Evolutionary conservation across 306 rosid genomes (phyloP), one percentile per base, ranked within the genome.

Genomic region (Canavalia gladiata): DNA sequence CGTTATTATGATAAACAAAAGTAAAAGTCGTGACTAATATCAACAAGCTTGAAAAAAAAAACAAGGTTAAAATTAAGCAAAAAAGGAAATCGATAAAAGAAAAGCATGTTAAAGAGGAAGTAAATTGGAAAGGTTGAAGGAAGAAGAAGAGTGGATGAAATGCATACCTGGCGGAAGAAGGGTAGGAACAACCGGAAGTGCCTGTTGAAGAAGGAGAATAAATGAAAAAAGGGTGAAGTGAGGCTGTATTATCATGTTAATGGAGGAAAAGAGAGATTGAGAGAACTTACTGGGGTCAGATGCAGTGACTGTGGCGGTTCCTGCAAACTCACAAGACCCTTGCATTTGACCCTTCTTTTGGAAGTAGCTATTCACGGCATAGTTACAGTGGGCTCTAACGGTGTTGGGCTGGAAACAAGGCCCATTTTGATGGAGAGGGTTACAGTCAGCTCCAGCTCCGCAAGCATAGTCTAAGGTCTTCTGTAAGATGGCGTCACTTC

Each of bases 381-480:
- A 94, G 84, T 41, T 86, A 46, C 98, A 94, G 74, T 94, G 98
- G 71, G 91, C 85, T 86, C 78, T 90, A 0, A 94, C 89, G 6
- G 84, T 83, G 91, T 92, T 87, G 3, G 98, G 98, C 33, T 87
- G 66, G 77, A 58, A 94, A 80, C 98, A 94, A n/a, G 65, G 81
- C 0, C 83, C 97, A 4, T 50, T 75, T 75, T 50, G 77, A 56
- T 84, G 90, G 41, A 90, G 68, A 7, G 97, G 86, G 89, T 72
- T 82, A 55, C 98, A 94, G 72, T 94, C 98, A 68, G 95, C 98
- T 4, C 98, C 98, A 31, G 95, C 92, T 77, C 98, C 98, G 83
- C 98, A 94, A 6, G 98, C 98, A 60, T 87, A 94, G 86, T 94
- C 98, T 55, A 94, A 29, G 0, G 98, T 79, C 70, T 88, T 94